Base-by-base conservation (phyloP, 306 rosid genomes). In the Crotalaria pallida region DNA sequence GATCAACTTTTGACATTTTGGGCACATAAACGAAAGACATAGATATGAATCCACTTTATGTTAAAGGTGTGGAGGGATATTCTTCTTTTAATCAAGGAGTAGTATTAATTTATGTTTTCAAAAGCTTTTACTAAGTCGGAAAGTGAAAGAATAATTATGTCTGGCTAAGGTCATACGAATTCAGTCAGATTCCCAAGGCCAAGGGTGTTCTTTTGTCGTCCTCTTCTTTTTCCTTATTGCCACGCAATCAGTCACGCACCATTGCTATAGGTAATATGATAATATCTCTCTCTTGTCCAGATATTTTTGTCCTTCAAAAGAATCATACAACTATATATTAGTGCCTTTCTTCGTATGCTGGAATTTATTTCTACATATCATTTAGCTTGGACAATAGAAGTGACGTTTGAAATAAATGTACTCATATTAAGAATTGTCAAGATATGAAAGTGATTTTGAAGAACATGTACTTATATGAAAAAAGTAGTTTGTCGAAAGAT, bases 101-200 rank as follows among this genome's bases (percentile, higher is more conserved):
- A 44, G 34, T 69, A 76, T 50, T 73, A 67, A 68, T 77, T 38
- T 47, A 73, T 55, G 74, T 49, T 57, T 33, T 40, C 38, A 31
- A 58, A 43, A 63, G 77, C 38, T 29, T 43, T 21, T n/a, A n/a
- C n/a, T 16, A 75, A 12, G 60, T 69, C 41, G 58, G 7, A 69
- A 75, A 75, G 69, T 6, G 63, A 44, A 40, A 58, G 80, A 69
- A 75, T 80, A 56, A 73, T 73, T 66, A 59, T 67, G 60, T 65
- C 41, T 24, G 17, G 76, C 38, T 33, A 71, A 69, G 64, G 48
- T 51, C 9, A 52, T 24, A 17, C 29, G 22, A 72, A 72, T 41
- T 58, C 6, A 41, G 53, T 31, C 36, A 19, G 44, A 41, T 72
- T 65, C 45, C n/a, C n/a, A n/a, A n/a, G n/a, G n/a, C 70, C 74